A percentile compares a stretch with the other conserved stretches of the same genome.
Conservation (phyloP, 192 early-diverging fungal genomes). For the Linderina pennispora region DNA sequence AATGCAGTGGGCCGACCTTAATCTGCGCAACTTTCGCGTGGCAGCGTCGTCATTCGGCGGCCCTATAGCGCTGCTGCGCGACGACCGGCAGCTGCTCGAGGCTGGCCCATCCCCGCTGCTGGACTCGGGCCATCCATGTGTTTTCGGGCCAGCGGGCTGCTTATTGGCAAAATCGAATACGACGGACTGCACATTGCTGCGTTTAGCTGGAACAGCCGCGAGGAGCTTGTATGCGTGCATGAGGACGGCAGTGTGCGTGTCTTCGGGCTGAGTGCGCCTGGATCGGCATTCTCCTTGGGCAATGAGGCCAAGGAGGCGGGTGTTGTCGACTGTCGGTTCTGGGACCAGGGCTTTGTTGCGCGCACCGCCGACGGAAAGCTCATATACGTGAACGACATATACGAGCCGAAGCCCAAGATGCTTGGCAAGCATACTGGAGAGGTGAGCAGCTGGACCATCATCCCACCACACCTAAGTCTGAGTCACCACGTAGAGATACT, state of each 20-base stretch:
- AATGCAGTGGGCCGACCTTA: constrained; percentile 85
- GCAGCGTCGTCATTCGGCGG: constrained; percentile 88
- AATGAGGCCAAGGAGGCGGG: constrained; percentile 70
- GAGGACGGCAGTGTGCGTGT: constrained; percentile 79
- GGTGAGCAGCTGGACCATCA: constrained; percentile 82
- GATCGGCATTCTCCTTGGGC: constrained; percentile 38
- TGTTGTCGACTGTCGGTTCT: constrained; percentile 81
- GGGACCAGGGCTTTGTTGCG: constrained; percentile 89
- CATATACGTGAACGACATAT: constrained; percentile 76
- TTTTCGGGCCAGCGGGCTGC: constrained; percentile 79
- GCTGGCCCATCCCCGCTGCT: constrained; percentile 66
- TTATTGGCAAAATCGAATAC: constrained; percentile 87
- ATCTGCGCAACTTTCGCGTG: constrained; percentile 75
- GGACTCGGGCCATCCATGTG: constrained; percentile 73
- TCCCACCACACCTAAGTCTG: constrained; percentile 80
- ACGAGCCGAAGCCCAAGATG: constrained; percentile 73
- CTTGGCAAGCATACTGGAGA: constrained; percentile 58
- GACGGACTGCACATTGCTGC: constrained; percentile 84
- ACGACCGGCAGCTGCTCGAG: constrained; percentile 76
- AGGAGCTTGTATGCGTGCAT: constrained; percentile 81
- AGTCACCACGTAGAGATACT: constrained; percentile 90
- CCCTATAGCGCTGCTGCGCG: constrained; percentile 90
- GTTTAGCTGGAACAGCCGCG: constrained; percentile 87
- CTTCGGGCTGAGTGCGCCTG: constrained; percentile 78
- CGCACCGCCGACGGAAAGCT: constrained; percentile 77